Percentiles rank a stretch among this genome's conserved stretches.
Conservation (phyloP, 192 early-diverging fungal species). For the Geranomyces michiganensis region DNA sequence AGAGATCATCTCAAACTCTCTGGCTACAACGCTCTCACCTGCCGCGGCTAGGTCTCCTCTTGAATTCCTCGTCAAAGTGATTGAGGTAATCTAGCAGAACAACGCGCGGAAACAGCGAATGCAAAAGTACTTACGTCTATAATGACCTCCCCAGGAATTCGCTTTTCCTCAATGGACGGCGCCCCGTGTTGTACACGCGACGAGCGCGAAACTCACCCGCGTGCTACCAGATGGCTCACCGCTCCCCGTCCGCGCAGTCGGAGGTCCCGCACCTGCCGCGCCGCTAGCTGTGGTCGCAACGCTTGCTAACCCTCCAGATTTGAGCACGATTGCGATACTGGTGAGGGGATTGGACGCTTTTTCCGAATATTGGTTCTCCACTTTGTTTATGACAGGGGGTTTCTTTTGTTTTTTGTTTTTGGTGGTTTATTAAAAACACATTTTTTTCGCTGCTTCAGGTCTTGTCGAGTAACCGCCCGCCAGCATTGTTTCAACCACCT, state of each 20-base stretch:
- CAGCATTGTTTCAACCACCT: too few relatives aligned
- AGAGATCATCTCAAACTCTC: not conserved
- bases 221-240: not conserved
- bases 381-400: too few relatives aligned
- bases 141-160: not conserved
- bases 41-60: not conserved
- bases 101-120: not conserved
- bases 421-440: too few relatives aligned
- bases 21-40: not conserved
- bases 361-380: too few relatives aligned
- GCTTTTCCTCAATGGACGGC: not conserved
- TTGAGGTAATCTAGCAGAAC: not conserved
- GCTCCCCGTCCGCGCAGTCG: not conserved
- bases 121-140: not conserved
- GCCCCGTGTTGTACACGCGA: not conserved
- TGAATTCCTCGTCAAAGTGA: not conserved
- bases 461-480: too few relatives aligned
- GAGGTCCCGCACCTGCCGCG: too few relatives aligned
- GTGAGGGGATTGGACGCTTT: too few relatives aligned
- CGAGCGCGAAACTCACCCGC: not conserved
- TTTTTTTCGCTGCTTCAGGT: too few relatives aligned
- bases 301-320: too few relatives aligned
- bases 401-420: too few relatives aligned
- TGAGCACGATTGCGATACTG: too few relatives aligned
- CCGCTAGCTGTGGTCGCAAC: too few relatives aligned